Percentiles rank a stretch among this genome's conserved stretches.
Evolutionary conservation across 2,329 filamentous ascomycete species (phyloP).

Genomic region (Monascus ruber): DNA sequence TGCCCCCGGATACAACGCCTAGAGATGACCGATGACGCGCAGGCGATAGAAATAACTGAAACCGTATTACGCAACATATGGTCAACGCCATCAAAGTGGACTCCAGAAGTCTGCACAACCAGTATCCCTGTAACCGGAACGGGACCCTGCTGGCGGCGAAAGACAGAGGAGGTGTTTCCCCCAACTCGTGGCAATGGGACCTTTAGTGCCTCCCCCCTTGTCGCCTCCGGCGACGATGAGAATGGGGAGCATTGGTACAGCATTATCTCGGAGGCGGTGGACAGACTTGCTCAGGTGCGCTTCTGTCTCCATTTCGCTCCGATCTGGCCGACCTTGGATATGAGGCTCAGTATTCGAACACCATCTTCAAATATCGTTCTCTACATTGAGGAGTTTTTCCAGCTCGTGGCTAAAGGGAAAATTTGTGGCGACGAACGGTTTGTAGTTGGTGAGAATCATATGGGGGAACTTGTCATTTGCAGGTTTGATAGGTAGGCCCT

Average conservation of each 20-base stretch:
- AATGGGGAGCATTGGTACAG: constrained; percentile 18
- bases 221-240: constrained; percentile 8
- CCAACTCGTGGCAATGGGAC: constrained; percentile 32
- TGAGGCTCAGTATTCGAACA: constrained; percentile 20
- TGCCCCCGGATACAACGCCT: constrained; percentile 41
- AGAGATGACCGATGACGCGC: constrained; percentile 38
- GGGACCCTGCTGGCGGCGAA: constrained; percentile 42
- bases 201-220: constrained; percentile 22
- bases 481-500: constrained; percentile 32
- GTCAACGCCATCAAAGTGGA: constrained; percentile 23
- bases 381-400: constrained; percentile 29
- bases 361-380: constrained; percentile 12
- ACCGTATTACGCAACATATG: constrained; percentile 42
- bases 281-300: constrained; percentile 19
- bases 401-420: constrained; percentile 42
- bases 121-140: constrained; percentile 42
- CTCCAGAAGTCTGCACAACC: constrained; percentile 38
- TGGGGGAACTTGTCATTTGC: constrained; percentile 42
- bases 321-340: constrained; percentile 14
- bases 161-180: constrained; percentile 35
- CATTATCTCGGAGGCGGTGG: constrained; percentile 25
- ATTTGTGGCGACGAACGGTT: constrained; percentile 51
- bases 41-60: constrained; percentile 44
- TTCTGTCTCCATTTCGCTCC: constrained; percentile 26
- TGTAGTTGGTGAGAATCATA: constrained; percentile 47